Evolutionary conservation across 345 rosid genomes (phyloP).

Genomic region (Aquilaria yunnanensis): DNA sequence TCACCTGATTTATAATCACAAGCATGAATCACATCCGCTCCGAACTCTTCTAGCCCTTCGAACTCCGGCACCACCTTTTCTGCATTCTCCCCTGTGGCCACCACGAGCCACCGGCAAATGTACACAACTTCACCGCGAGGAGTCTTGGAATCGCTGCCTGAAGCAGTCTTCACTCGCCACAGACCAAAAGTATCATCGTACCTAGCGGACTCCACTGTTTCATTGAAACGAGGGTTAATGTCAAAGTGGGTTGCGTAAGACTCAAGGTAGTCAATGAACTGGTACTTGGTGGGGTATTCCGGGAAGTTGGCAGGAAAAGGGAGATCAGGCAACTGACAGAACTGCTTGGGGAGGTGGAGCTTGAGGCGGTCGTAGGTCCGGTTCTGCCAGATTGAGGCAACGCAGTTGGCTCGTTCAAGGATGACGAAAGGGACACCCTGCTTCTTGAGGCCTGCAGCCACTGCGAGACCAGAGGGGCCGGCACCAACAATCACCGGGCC

Average conservation of each 20-base stretch:
- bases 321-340: slow-evolving; percentile 58
- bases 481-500: slow-evolving; percentile 90
- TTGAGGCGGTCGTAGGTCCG: slow-evolving; percentile 77
- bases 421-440: slow-evolving; percentile 76
- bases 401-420: slow-evolving; percentile 69
- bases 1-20: slow-evolving; percentile 78
- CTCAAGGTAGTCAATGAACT: slow-evolving; percentile 69
- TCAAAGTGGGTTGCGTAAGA: slow-evolving; percentile 56
- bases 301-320: slow-evolving; percentile 69
- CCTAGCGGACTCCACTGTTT: slow-evolving; percentile 64
- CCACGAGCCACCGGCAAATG: slow-evolving; percentile 77
- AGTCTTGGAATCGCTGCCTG: slow-evolving; percentile 23
- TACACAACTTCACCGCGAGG: slow-evolving; percentile 46
- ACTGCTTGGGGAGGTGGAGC: slow-evolving; percentile 86
- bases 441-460: slow-evolving; percentile 52
- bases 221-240: slow-evolving; percentile 56
- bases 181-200: slow-evolving; percentile 58
- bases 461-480: slow-evolving; percentile 82
- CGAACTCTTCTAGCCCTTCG: slow-evolving; percentile 60
- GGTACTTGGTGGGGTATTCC: slow-evolving; percentile 67
- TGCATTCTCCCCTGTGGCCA: slow-evolving; percentile 89
- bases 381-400: slow-evolving; percentile 88
- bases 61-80: slow-evolving; percentile 71
- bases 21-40: slow-evolving; percentile 55
- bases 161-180: slow-evolving; percentile 64